Conservation (phyloP, 345 rosid genomes). For the Brassica rapa region DNA sequence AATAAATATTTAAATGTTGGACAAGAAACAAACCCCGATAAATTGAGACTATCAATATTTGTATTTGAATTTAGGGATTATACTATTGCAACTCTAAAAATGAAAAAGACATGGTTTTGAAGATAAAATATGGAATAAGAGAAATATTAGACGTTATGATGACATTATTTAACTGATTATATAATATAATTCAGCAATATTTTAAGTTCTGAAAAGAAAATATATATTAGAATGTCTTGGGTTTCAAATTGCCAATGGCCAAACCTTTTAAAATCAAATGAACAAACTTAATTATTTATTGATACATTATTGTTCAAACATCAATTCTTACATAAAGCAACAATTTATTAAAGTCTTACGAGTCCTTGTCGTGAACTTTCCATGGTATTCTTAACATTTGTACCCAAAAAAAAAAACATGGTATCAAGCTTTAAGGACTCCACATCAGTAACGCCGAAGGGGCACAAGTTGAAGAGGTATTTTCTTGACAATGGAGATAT, state of each 20-base stretch:
- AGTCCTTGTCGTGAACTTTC: not conserved
- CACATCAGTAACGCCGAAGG: not conserved
- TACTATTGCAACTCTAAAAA: not conserved
- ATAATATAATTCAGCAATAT: not conserved
- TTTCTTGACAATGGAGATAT: constrained; percentile 22
- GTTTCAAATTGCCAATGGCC: not conserved
- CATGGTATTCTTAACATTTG: not conserved
- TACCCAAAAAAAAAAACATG: not conserved
- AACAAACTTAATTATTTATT: not conserved
- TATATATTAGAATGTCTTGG: not conserved
- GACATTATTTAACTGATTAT: not conserved
- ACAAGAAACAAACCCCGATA: not conserved
- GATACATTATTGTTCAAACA: not conserved
- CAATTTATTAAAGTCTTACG: not conserved
- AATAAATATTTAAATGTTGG: not conserved
- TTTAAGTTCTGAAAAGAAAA: not conserved
- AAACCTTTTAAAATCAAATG: not conserved
- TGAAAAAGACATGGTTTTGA: not conserved
- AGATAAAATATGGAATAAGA: not conserved
- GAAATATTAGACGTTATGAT: not conserved
- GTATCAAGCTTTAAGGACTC: not conserved
- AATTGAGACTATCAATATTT: not conserved
- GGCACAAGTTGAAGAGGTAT: constrained; percentile 34
- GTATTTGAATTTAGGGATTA: not conserved
- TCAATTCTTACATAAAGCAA: not conserved